These are phyloP conservation scores for Gentiana dahurica DNA, from an alignment of 257 asterid species.

Conservation along the genomic window DNA sequence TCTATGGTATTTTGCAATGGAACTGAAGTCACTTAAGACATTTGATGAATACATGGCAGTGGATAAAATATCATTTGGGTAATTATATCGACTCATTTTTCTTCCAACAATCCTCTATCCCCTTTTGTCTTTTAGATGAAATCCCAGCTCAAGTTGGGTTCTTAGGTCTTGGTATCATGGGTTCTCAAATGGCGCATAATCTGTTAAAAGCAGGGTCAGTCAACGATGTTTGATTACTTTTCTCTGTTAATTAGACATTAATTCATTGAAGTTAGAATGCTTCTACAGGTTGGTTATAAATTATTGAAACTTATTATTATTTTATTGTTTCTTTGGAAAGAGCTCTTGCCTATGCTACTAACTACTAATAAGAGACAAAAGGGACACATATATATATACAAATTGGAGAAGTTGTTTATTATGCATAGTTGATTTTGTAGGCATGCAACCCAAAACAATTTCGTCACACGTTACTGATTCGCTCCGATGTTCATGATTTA, in stretches of 20 bases:
- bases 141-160: slow-evolving; percentile 59
- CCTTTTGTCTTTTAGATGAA: slow-evolving; percentile 35
- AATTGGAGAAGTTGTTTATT: too few relatives aligned
- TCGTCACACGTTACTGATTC: not conserved
- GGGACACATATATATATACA: not conserved
- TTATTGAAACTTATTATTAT: not conserved
- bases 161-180: slow-evolving; percentile 95
- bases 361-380: not conserved
- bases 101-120: too few relatives aligned
- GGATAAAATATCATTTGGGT: too few relatives aligned
- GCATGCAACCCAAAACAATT: too few relatives aligned
- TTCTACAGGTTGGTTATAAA: not conserved
- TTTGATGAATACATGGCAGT: too few relatives aligned
- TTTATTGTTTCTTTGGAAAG: too few relatives aligned
- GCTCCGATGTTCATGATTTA: slow-evolving; percentile 15
- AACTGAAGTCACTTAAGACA: too few relatives aligned
- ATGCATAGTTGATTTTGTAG: too few relatives aligned
- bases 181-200: slow-evolving; percentile 88
- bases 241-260: not conserved
- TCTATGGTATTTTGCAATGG: too few relatives aligned
- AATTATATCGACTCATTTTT: too few relatives aligned
- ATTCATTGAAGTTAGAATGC: not conserved
- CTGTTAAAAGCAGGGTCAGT: slow-evolving; percentile 78
- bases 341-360: too few relatives aligned
- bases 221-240: not conserved